These are phyloP conservation scores for Penicillium sp. DNA, from an alignment of 2,329 filamentous ascomycete genomes.

Conservation along the genomic window DNA sequence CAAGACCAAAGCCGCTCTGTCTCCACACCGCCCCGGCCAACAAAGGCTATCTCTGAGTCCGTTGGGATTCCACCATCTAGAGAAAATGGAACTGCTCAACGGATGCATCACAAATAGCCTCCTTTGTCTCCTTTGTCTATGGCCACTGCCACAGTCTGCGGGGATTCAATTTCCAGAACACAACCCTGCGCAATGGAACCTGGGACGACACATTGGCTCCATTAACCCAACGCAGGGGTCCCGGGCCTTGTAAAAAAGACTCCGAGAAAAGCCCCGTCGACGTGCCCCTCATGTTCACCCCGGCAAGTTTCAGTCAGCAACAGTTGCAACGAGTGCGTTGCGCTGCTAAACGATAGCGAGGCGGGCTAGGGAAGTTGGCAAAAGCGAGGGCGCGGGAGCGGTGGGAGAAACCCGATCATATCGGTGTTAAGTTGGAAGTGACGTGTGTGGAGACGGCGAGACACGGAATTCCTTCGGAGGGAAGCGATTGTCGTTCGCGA, in stretches of 20 bases:
- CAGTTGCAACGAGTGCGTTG: conserved; percentile 29
- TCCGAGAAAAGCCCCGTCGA: conserved; percentile 32
- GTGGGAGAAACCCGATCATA: conserved; percentile 33
- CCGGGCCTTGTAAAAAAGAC: conserved; percentile 40
- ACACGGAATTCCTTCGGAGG: conserved; percentile 5
- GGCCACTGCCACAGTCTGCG: conserved; percentile 66
- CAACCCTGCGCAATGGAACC: conserved; percentile 66
- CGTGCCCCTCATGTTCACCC: conserved; percentile 33
- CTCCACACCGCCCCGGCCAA: neutral
- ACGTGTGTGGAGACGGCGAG: conserved; percentile 6
- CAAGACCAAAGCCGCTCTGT: neutral
- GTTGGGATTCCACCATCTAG: conserved; percentile 66
- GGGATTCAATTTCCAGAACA: conserved; percentile 78
- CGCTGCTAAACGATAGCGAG: conserved; percentile 22
- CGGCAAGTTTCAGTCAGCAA: conserved; percentile 23
- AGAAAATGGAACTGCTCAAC: conserved; percentile 70
- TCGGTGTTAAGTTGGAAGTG: conserved; percentile 28
- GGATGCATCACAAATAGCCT: conserved; percentile 68
- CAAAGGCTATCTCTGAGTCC: conserved; percentile 46
- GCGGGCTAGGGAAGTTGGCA: conserved; percentile 16
- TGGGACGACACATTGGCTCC: conserved; percentile 84
- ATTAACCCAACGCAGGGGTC: conserved; percentile 49
- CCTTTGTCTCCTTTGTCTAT: conserved; percentile 68
- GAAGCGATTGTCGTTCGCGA: conserved; percentile 17
- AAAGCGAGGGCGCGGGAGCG: conserved; percentile 28